Percentiles rank a stretch among this genome's conserved stretches.
Conservation (phyloP, 306 rosid genomes). For the Dalbergia cultrata region DNA sequence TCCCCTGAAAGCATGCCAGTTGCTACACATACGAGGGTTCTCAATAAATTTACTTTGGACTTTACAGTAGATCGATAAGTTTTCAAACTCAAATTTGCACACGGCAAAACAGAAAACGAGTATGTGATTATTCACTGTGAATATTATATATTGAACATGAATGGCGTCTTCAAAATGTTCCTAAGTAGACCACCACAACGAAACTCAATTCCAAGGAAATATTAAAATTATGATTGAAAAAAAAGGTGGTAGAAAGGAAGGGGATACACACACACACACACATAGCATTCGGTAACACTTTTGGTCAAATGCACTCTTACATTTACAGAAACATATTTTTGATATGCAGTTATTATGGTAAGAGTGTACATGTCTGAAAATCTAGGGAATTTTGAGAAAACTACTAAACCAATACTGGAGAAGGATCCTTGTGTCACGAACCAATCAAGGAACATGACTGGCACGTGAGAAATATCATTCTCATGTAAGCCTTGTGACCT, state of each 20-base stretch:
- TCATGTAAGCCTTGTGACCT: no score
- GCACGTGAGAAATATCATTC: no score
- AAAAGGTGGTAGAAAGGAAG: no score
- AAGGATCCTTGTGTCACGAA: no score
- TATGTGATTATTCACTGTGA: conserved; percentile 9
- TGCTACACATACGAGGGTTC: no score
- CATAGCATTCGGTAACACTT: conserved; percentile 65
- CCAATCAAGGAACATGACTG: no score
- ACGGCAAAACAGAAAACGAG: conserved; percentile 1
- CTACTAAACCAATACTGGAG: conserved; percentile 60
- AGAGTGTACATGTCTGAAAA: conserved; percentile 71
- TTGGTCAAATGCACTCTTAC: conserved; percentile 59
- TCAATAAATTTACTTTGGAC: not conserved
- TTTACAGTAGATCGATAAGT: conserved; percentile 11
- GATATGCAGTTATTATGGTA: conserved; percentile 68
- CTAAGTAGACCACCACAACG: conserved; percentile 28
- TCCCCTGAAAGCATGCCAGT: not conserved
- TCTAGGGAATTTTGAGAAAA: conserved; percentile 73
- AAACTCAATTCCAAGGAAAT: conserved; percentile 31
- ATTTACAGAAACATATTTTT: conserved; percentile 70
- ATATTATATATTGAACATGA: conserved; percentile 25
- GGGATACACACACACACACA: no score
- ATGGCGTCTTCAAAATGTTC: conserved; percentile 23
- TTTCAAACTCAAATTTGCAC: conserved; percentile 11
- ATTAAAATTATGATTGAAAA: conserved; percentile 30